These are phyloP conservation scores for Auricularia sp. DNA, from an alignment of 768 basidiomycete species.

Conservation along the genomic window DNA sequence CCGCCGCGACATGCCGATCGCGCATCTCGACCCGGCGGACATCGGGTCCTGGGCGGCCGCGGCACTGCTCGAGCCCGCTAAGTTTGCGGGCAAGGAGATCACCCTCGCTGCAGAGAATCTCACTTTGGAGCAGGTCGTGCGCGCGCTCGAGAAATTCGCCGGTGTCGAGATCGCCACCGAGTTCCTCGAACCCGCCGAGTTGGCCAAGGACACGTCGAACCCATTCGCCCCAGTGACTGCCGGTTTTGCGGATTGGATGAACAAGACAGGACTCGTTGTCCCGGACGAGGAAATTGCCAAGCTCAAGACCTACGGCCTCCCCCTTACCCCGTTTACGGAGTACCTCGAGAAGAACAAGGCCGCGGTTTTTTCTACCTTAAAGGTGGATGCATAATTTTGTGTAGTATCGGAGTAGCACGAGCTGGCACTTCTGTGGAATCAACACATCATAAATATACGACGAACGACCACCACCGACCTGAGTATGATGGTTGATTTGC, in stretches of 20 bases:
- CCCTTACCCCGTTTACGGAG: neutral
- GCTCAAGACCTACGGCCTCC: neutral
- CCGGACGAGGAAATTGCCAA: neutral
- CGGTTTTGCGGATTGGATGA: neutral
- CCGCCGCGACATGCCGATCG: neutral
- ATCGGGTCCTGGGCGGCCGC: neutral
- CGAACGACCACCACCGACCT: too few species aligned
- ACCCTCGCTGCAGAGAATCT: too few species aligned
- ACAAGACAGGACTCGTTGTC: neutral
- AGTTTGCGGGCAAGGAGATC: too few species aligned
- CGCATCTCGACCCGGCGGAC: neutral
- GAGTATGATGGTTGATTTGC: too few species aligned
- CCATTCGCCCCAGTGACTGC: neutral
- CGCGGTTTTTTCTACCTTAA: neutral
- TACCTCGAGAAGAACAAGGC: neutral
- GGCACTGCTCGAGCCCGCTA: neutral
- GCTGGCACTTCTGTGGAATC: too few species aligned
- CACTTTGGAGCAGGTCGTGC: too few species aligned
- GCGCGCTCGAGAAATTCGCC: neutral
- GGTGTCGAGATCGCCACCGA: neutral
- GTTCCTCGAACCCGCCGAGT: neutral
- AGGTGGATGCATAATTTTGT: neutral
- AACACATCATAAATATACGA: too few species aligned
- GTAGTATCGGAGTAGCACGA: too few species aligned
- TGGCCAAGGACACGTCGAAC: neutral